Conservation (phyloP, 176 grass and related monocot genomes). For the Raddia distichophylla region DNA sequence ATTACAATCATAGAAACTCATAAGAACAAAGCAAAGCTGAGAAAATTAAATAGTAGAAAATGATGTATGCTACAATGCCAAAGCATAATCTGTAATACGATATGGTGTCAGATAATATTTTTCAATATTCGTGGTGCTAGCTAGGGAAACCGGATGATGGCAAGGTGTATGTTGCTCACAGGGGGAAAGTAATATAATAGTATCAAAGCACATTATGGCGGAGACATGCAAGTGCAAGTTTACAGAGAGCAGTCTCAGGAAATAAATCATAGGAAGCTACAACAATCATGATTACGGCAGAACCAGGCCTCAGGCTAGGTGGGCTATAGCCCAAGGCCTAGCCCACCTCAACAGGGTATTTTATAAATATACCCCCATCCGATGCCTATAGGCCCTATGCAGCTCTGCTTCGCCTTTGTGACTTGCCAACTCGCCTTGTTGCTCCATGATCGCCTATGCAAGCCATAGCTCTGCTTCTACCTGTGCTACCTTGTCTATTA, state of each 20-base stretch:
- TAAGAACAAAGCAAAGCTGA: not conserved
- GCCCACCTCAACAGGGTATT: too few relatives aligned
- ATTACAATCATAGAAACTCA: not conserved
- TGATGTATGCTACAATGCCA: not conserved
- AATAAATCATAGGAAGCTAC: not conserved
- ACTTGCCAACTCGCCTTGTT: too few relatives aligned
- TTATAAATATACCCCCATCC: too few relatives aligned
- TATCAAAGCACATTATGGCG: not conserved
- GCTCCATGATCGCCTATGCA: too few relatives aligned
- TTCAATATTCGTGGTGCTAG: conserved; percentile 11
- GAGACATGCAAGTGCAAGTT: not conserved
- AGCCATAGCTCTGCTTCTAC: too few relatives aligned
- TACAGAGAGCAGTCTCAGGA: not conserved
- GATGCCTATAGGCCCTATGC: too few relatives aligned
- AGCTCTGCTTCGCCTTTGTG: too few relatives aligned
- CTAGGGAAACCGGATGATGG: conserved; percentile 12
- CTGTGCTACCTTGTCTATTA: too few relatives aligned
- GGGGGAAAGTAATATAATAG: not conserved
- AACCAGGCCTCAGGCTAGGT: too few relatives aligned
- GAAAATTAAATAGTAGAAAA: not conserved
- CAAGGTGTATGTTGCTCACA: not conserved
- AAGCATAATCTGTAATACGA: not conserved
- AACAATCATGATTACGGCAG: not conserved
- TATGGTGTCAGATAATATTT: not conserved
- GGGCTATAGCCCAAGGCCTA: too few relatives aligned